These are phyloP conservation scores for Berberis vulgaris DNA, from an alignment of 164 flowering plant genomes.

Conservation along the genomic window DNA sequence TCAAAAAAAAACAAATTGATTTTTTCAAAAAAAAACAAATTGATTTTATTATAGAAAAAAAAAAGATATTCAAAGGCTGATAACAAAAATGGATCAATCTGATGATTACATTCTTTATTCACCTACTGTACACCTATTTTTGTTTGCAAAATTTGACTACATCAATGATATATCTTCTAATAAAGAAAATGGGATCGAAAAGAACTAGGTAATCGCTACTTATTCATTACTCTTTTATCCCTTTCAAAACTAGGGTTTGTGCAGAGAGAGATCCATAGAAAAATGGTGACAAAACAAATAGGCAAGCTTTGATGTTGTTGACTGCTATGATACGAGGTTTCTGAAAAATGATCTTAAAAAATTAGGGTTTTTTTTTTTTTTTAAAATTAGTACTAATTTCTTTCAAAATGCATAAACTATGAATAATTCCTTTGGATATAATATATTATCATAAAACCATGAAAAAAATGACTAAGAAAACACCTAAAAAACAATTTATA, in stretches of 20 bases:
- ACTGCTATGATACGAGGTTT: not conserved
- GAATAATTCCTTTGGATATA: too few species aligned
- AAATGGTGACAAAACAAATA: not conserved
- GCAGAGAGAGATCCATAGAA: not conserved
- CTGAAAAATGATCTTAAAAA: not conserved
- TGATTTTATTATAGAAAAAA: too few species aligned
- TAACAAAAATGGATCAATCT: too few species aligned
- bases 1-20: too few species aligned
- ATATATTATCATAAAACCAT: not conserved
- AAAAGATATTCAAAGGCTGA: too few species aligned
- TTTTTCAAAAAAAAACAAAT: too few species aligned
- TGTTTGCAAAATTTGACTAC: too few species aligned
- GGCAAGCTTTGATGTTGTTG: slow-evolving; percentile 2
- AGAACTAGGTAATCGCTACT: not conserved
- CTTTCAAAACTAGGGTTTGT: slow-evolving; percentile 7
- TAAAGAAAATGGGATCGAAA: too few species aligned
- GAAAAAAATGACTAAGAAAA: not conserved
- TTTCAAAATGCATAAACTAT: too few species aligned
- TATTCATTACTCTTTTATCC: not conserved
- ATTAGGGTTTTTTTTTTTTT: not conserved
- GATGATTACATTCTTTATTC: too few species aligned
- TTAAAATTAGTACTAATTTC: not conserved
- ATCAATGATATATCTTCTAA: too few species aligned
- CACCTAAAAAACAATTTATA: not conserved
- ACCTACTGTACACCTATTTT: too few species aligned